Conservation (phyloP, 352 stramenopile species). For the Globisporangium sylvaticum region DNA sequence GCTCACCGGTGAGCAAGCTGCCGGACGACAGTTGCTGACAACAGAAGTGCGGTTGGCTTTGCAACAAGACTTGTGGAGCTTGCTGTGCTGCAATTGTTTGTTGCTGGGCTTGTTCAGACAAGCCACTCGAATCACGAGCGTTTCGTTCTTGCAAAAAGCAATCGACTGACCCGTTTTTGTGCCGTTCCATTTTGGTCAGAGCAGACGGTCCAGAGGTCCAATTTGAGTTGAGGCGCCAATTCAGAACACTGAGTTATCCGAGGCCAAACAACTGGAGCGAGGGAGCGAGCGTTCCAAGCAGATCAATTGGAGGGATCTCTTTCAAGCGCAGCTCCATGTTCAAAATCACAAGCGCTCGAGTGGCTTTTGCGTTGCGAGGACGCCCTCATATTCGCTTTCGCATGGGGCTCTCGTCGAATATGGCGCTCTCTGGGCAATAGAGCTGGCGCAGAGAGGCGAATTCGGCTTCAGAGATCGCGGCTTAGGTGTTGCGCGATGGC, state of each 20-base stretch:
- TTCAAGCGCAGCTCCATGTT: neutral
- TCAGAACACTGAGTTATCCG: neutral
- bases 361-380: neutral
- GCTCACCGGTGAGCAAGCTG: neutral
- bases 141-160: neutral
- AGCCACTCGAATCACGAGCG: neutral
- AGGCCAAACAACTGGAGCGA: neutral
- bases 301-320: neutral
- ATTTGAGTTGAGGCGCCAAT: neutral
- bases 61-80: neutral
- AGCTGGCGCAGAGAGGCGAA: neutral
- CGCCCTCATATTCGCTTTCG: neutral
- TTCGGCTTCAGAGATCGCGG: neutral
- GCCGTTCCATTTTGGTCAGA: neutral
- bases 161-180: neutral
- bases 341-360: neutral
- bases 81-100: neutral
- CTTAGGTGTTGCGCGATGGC: neutral
- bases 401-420: neutral
- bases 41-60: neutral
- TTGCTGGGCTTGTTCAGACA: neutral
- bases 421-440: neutral
- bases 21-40: neutral
- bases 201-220: neutral
- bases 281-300: neutral